Evolutionary conservation across 2,329 filamentous ascomycete species (phyloP).

Genomic region (Talaromyces sp.): DNA sequence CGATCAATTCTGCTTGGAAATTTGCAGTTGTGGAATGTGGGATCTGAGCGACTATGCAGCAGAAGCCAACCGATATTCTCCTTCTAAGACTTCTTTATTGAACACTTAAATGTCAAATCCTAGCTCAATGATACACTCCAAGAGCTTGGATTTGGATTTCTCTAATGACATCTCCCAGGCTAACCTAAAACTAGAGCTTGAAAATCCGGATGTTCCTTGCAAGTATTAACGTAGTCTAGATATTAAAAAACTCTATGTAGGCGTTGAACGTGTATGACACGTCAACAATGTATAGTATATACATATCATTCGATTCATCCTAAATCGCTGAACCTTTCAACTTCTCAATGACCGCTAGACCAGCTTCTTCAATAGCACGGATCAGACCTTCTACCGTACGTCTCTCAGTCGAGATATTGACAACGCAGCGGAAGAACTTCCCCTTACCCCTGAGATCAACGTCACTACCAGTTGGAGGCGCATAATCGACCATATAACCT

Average conservation of each 20-base stretch:
- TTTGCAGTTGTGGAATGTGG: no score
- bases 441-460: conserved; percentile 54
- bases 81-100: no score
- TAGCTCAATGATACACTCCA: no score
- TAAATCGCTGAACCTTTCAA: conserved; percentile 25
- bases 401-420: conserved; percentile 59
- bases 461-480: conserved; percentile 49
- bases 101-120: no score
- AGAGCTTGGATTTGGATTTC: no score
- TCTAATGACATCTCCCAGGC: no score
- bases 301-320: conserved; percentile 4
- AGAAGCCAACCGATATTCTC: no score
- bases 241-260: neutral
- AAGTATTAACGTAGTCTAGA: neutral
- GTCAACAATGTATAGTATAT: neutral
- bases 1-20: no score
- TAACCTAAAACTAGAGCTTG: no score
- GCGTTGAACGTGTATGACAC: neutral
- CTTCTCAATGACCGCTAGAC: conserved; percentile 31
- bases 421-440: conserved; percentile 66
- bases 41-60: no score
- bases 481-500: conserved; percentile 70
- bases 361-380: conserved; percentile 54
- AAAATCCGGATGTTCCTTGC: no score
- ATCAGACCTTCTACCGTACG: conserved; percentile 63